Evolutionary conservation across 2,329 filamentous ascomycete species (phyloP), one percentile per base, ranked within the genome.

Genomic region (Colletotrichum lindemuthianum): DNA sequence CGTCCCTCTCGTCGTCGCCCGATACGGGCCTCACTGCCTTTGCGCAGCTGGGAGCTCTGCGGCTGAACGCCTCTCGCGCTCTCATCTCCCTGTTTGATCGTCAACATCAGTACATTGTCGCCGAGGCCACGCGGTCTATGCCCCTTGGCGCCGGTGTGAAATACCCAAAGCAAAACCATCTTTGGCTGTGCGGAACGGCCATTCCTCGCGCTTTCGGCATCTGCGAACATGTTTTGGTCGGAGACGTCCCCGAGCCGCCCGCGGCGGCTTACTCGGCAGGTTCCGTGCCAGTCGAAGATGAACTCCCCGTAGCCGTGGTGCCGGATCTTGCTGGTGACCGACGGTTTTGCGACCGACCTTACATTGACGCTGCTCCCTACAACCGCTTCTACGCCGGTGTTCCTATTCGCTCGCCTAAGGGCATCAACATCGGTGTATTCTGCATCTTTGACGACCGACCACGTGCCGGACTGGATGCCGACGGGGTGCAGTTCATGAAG

Each of bases 71-170:
- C 4, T 61, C 65, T 16, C 77, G 82, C 36, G 74, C 77, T 13
- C 68, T 85, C 24, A 77, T 87, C 51, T 86, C 84, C 2, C 73
- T 87, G 15, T 85, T 87, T 65, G 84, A 85, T 66, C 72, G 72
- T 5, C 74, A 75, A 5, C 70, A 77, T 49, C 83, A 87, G 64
- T 79, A 84, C 65, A 73, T 86, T 16, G 72, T 86, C 13, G 82
- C 83, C 57, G 84, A 86, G 66, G 81, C 83, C 6, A 83, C 82
- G 1, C 75, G 75, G 1, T 74, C 73, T 1, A 72, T 79, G 3
- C 78, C 77, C 0, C 69, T 85, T 6, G 69, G 73, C 49, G 72
- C 59, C 68, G 72, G 36, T 40, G 67, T 9, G 55, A 48, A 49
- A 10, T 57, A 63, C 11, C 16, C 43, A 9, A 33, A 48, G 1